Evolutionary conservation across 164 flowering plant species (phyloP), one percentile per base, ranked within the genome.

Genomic region (Kingdonia uniflora): DNA sequence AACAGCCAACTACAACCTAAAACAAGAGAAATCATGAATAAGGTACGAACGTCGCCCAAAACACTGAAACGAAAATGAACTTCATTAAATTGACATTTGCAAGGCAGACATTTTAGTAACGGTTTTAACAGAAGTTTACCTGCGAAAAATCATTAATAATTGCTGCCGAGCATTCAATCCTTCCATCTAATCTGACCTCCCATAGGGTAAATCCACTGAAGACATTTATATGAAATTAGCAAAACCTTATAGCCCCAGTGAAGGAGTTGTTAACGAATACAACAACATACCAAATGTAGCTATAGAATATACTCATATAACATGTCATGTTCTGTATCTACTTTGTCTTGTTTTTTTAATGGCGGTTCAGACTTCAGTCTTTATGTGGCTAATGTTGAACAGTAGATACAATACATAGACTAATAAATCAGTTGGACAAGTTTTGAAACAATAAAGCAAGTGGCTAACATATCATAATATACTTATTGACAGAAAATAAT

Each of bases 1-100:
- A 91, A 63, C 98, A 87, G 63, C 96, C 98, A 68, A 87, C 96
- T 16, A 85, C 85, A 58, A 84, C 81, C 92, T 84, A 58, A 19
- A 59, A 44, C 35, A 11, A 48, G 14, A 37, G 48, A 41, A 60
- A 20, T 3, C 35, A 13, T 54, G 7, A 58, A 58, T 22, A n/a
- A 55, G 5, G 2, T 24, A 39, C 39, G 33, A 43, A 53, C 59
- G 19, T 39, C 38, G 35, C 42, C 35, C 48, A 17, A 20, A 24
- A 14, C 49, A 14, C 24, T 22, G 25, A 25, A 58, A 50, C 21
- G 11, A 49, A 45, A 22, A 1, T 7, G 39, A 13, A 33, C 22
- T 47, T 37, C 40, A 39, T 41, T 2, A 42, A 10, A 54, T 55
- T 23, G 35, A 29, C 47, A 25, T 35, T 35, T 26, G 33, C 24